Percentiles rank a stretch among this genome's conserved stretches.
phyloP scores from a whole-genome alignment of 192 early-diverging fungal genomes.

The Pecoramyces ruminantium region DNA sequence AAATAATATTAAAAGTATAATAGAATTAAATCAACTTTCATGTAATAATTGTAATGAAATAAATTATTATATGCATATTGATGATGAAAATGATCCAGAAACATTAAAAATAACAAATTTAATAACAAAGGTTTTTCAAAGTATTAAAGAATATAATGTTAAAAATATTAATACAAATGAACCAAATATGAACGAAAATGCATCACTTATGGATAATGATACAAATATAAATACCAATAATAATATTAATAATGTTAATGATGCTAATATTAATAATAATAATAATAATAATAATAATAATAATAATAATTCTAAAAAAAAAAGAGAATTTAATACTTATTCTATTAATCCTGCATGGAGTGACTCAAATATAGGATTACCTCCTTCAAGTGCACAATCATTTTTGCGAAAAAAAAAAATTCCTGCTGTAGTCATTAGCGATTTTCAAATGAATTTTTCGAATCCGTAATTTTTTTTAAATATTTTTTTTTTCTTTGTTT shows the following conservation, averaged over 20 bases:
- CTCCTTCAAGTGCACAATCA: conserved; percentile 53
- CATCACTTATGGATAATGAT: no score
- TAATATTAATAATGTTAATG: no score
- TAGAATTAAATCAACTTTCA: conserved; percentile 33
- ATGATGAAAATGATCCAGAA: conserved; percentile 8
- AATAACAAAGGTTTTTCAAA: neutral
- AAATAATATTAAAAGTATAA: conserved; percentile 41
- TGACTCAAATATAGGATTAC: conserved; percentile 22
- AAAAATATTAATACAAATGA: no score
- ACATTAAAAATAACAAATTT: neutral
- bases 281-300: neutral
- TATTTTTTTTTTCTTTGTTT: no score
- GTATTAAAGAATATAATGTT: no score
- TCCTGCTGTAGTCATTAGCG: conserved; percentile 16
- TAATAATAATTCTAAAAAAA: conserved; percentile 1
- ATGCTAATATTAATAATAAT: no score
- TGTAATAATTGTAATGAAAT: neutral
- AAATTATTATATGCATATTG: conserved; percentile 19
- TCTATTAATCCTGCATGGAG: conserved; percentile 20
- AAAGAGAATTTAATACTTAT: neutral
- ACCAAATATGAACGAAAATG: no score
- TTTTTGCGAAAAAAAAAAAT: conserved; percentile 42
- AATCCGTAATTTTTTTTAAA: conserved; percentile 23
- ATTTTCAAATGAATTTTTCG: conserved; percentile 28
- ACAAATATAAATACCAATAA: no score